Conservation (phyloP, 2,329 filamentous ascomycete species). For the Xylaria sp. region DNA sequence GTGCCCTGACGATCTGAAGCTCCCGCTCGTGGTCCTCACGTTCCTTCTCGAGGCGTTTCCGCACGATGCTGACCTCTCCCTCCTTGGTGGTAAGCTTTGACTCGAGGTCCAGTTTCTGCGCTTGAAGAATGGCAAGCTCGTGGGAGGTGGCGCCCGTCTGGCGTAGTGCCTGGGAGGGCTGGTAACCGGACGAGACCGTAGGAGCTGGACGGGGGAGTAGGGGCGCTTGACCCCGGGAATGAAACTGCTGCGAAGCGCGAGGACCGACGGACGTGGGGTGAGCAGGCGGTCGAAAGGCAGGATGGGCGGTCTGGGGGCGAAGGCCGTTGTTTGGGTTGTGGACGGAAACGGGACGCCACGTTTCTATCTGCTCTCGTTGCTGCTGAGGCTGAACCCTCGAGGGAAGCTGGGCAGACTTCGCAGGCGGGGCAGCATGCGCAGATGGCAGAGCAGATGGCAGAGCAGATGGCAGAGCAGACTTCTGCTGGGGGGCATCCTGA, state of each 20-base stretch:
- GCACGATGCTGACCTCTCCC: slow-evolving; percentile 80
- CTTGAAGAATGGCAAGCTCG: slow-evolving; percentile 60
- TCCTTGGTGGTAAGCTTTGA: slow-evolving; percentile 69
- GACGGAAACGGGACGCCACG: slow-evolving; percentile 41
- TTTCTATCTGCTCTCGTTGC: slow-evolving; percentile 29
- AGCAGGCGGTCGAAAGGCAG: slow-evolving; percentile 30
- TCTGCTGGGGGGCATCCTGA: slow-evolving; percentile 57
- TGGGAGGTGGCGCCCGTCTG: slow-evolving; percentile 45
- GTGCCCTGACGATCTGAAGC: slow-evolving; percentile 68
- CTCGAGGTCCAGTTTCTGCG: slow-evolving; percentile 63
- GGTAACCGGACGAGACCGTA: slow-evolving; percentile 50
- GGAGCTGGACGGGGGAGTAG: slow-evolving; percentile 45
- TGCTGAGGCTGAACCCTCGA: slow-evolving; percentile 29
- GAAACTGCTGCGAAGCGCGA: slow-evolving; percentile 35
- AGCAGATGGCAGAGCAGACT: slow-evolving; percentile 47
- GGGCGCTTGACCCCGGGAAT: slow-evolving; percentile 46
- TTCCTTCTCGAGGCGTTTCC: slow-evolving; percentile 72
- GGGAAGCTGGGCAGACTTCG: slow-evolving; percentile 23
- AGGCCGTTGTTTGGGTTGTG: slow-evolving; percentile 41
- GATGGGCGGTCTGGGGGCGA: slow-evolving; percentile 37
- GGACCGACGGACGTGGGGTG: slow-evolving; percentile 18
- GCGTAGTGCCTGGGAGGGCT: slow-evolving; percentile 48
- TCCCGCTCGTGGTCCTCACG: slow-evolving; percentile 71
- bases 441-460: slow-evolving; percentile 48
- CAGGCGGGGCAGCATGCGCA: background rate